Conservation (phyloP, 148 eudicot species). For the Arbutus unedo region DNA sequence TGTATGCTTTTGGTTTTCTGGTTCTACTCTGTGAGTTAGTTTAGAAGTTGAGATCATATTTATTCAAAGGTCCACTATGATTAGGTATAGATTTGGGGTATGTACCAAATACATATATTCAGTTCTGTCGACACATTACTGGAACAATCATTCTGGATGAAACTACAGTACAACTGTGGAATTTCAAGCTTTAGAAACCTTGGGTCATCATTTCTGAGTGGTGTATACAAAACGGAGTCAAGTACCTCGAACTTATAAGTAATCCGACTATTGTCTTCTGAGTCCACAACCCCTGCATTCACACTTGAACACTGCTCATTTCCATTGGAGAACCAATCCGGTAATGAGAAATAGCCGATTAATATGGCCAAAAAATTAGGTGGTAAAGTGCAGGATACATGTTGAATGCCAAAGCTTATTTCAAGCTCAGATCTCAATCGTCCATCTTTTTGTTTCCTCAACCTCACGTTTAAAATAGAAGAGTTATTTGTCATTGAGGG, state of each 20-base stretch:
- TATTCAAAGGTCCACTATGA: too few relatives aligned
- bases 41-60: too few relatives aligned
- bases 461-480: constrained; percentile 61
- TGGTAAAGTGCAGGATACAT: constrained; percentile 74
- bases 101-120: too few relatives aligned
- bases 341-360: constrained; percentile 77
- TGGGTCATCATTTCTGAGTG: constrained; percentile 42
- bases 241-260: constrained; percentile 60
- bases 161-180: constrained; percentile 52
- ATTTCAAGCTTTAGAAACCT: constrained; percentile 62
- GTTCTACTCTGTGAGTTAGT: too few relatives aligned
- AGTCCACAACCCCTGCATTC: constrained; percentile 18
- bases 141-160: constrained; percentile 41
- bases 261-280: constrained; percentile 21
- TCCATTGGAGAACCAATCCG: constrained; percentile 54
- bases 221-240: constrained; percentile 57
- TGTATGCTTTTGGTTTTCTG: too few relatives aligned
- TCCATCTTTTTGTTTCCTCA: constrained; percentile 36
- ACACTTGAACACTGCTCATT: constrained; percentile 21
- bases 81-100: too few relatives aligned
- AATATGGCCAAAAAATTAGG: constrained; percentile 72
- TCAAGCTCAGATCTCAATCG: constrained; percentile 39
- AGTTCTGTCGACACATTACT: constrained; percentile 27
- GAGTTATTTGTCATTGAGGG: constrained; percentile 46
- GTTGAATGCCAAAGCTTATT: constrained; percentile 64